A percentile compares a stretch with the other conserved stretches of the same genome.
Conservation (phyloP, 306 rosid species). For the Adenanthera pavonina region DNA sequence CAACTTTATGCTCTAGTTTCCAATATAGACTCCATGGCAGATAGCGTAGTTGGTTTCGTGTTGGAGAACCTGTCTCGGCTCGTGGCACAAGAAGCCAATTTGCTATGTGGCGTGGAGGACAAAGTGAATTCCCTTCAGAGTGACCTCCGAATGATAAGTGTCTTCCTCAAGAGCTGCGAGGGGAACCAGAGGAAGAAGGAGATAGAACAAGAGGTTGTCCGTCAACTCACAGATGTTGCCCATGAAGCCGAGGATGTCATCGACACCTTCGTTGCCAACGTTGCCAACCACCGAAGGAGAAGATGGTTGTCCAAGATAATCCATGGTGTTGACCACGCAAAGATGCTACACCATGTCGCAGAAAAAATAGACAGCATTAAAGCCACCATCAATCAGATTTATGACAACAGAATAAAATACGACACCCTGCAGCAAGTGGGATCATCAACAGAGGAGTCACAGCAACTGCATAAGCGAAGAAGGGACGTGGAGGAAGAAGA, state of each 20-base stretch:
- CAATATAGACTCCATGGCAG: neutral
- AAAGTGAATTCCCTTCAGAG: neutral
- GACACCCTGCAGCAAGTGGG: neutral
- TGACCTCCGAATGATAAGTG: neutral
- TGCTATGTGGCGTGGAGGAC: slow-evolving; percentile 2
- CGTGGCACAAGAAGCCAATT: neutral
- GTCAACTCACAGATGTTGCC: neutral
- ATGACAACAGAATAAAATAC: neutral
- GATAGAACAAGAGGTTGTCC: neutral
- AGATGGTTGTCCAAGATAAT: neutral
- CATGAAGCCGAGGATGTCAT: slow-evolving; percentile 2
- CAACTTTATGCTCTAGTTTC: neutral
- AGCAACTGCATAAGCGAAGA: neutral
- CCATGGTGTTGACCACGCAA: neutral
- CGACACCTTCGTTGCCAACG: neutral
- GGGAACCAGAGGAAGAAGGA: neutral
- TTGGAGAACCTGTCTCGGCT: neutral
- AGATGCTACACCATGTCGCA: neutral
- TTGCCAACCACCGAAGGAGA: neutral
- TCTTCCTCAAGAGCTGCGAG: neutral
- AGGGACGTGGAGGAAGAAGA: neutral
- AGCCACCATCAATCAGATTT: neutral
- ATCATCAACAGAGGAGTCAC: neutral
- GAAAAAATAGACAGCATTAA: neutral
- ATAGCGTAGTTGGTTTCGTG: neutral